A percentile compares a stretch with the other conserved stretches of the same genome.
These are phyloP conservation scores for Metroxylon sagu DNA, from an alignment of 176 grass and related monocot species.

Conservation along the genomic window DNA sequence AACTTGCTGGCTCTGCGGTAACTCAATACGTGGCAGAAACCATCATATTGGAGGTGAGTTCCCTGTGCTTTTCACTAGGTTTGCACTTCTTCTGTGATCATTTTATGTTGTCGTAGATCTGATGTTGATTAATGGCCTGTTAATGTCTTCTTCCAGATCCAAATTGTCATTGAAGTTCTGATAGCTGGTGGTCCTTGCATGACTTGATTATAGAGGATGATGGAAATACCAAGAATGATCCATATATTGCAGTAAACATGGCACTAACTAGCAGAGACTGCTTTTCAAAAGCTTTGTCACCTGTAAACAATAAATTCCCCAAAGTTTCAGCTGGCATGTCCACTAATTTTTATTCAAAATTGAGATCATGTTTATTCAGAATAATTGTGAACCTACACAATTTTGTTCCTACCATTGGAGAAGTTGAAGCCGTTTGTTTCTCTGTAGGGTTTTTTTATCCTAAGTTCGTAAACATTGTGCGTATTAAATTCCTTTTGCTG, in stretches of 20 bases:
- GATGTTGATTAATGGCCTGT: no score
- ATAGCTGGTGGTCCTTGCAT: slow-evolving; percentile 77
- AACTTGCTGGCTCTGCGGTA: slow-evolving; percentile 52
- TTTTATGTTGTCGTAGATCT: no score
- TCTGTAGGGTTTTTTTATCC: slow-evolving; percentile 7
- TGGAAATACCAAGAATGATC: slow-evolving; percentile 78
- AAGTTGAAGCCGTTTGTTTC: slow-evolving; percentile 33
- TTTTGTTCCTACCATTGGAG: slow-evolving; percentile 89
- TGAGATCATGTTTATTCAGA: slow-evolving; percentile 82
- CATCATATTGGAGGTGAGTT: slow-evolving; percentile 73
- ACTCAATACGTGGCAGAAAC: slow-evolving; percentile 67
- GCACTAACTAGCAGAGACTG: slow-evolving; percentile 23
- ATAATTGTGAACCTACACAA: slow-evolving; percentile 92
- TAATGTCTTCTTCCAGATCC: slow-evolving; percentile 57
- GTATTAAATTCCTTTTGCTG: no score
- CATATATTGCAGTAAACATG: slow-evolving; percentile 55
- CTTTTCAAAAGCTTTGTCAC: slow-evolving; percentile 8
- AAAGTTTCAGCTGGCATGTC: slow-evolving; percentile 41
- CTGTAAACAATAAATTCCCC: slow-evolving; percentile 46
- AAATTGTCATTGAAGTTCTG: slow-evolving; percentile 81
- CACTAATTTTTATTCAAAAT: slow-evolving; percentile 57
- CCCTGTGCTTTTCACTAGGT: background rate
- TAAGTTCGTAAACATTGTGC: background rate
- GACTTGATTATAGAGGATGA: slow-evolving; percentile 63
- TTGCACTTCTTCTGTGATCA: slow-evolving; percentile 23